Evolutionary conservation across 192 early-diverging fungal species (phyloP), one percentile per base, ranked within the genome.

Genomic region (Phlyctochytrium planicorne): DNA sequence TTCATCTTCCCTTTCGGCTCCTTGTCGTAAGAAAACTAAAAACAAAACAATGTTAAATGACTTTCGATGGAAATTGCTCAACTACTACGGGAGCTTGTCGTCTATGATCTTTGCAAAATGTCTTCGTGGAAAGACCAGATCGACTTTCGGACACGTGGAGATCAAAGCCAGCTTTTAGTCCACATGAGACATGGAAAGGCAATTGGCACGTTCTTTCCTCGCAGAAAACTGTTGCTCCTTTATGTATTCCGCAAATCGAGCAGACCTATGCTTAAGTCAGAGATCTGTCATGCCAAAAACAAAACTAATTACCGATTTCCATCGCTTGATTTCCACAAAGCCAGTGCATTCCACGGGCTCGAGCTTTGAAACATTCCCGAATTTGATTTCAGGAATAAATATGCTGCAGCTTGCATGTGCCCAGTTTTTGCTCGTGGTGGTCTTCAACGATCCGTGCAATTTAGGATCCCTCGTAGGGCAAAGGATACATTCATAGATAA

Each of bases 401-500:
- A 71, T 68, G 29, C 75, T 70, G 66, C 78, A 79, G n/a, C 64
- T 34, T 1, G 67, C 59, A 52, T 79, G 78, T n/a, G 53, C 74
- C 78, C 78, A 79, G 64, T 79, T 74, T 30, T 67, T 78, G 27
- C 75, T 75, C 24, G 78, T 74, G 30, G 78, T 79, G 34, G 65
- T 36, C 33, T 66, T 78, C 25, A 77, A 60, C 24, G 78, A 52
- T 10, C 66, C 30, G 24, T 62, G 53, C n/a, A 47, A 60, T 12
- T 69, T 34, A 25, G 60, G 35, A 23, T 59, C 34, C 30, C 59
- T 64, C 6, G 53, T 65, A 2, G 77, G 62, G 52, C 78, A 79
- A 12, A 79, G 60, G 29, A 78, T 69, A 50, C 78, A 79, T 23
- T 74, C 50, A 34, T 71, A 75, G 29, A 6, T 25, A 27, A 57